Conservation (phyloP, 176 grass and related monocot genomes). For the Bonia amplexicaulis region DNA sequence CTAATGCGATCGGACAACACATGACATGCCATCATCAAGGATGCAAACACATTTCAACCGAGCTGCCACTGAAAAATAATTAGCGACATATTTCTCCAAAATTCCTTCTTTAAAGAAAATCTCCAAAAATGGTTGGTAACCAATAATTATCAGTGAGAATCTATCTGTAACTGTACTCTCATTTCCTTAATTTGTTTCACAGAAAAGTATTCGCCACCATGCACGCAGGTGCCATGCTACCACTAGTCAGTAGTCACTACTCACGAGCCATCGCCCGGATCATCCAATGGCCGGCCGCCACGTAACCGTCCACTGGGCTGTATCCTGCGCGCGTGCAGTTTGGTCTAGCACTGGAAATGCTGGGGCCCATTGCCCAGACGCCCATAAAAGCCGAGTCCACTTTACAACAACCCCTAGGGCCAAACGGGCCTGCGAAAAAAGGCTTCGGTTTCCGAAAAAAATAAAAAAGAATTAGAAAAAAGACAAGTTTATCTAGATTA, state of each 20-base stretch:
- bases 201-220: neutral
- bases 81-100: neutral
- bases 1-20: neutral
- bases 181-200: neutral
- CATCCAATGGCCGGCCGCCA: neutral
- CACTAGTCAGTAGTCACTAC: neutral
- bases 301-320: no score
- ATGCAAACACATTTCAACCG: neutral
- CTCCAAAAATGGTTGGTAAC: neutral
- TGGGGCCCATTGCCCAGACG: neutral
- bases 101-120: neutral
- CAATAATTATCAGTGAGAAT: no score
- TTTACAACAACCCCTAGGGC: neutral
- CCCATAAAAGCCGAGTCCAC: neutral
- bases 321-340: neutral
- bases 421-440: neutral
- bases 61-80: neutral
- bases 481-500: neutral
- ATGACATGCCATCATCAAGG: neutral
- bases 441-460: neutral
- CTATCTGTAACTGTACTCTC: no score
- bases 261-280: neutral
- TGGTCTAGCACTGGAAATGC: no score
- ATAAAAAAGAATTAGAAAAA: neutral
- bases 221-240: neutral